Conservation (phyloP, 306 rosid species). For the Neltuma alba region DNA sequence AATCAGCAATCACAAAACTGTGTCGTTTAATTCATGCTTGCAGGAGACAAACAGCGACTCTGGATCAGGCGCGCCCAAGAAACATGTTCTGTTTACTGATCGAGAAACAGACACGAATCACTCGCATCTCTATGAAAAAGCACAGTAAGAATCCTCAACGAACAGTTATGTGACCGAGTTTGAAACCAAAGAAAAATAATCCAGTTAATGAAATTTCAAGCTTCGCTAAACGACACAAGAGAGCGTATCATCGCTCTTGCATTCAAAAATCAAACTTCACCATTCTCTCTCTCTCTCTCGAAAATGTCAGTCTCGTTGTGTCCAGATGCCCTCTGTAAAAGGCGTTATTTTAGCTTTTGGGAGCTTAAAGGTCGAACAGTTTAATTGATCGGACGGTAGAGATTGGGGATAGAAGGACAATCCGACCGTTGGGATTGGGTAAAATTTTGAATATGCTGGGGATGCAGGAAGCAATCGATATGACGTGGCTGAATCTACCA, state of each 20-base stretch:
- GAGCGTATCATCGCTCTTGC: constrained; percentile 36
- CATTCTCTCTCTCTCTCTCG: constrained; percentile 37
- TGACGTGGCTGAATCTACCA: constrained; percentile 44
- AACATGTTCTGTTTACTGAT: constrained; percentile 33
- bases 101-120: constrained; percentile 41
- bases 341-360: constrained; percentile 31
- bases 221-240: constrained; percentile 38
- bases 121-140: constrained; percentile 25
- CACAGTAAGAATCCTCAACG: constrained; percentile 35
- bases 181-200: constrained; percentile 21
- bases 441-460: constrained; percentile 56
- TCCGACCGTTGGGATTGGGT: constrained; percentile 71
- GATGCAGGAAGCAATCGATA: constrained; percentile 34
- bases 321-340: constrained; percentile 48
- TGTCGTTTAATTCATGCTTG: constrained; percentile 24
- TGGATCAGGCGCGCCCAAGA: constrained; percentile 44
- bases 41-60: constrained; percentile 34
- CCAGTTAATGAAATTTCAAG: constrained; percentile 8
- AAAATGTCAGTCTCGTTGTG: constrained; percentile 46
- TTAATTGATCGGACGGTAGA: constrained; percentile 49
- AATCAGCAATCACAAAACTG: constrained; percentile 51
- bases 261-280: constrained; percentile 70
- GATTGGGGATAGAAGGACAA: constrained; percentile 37
- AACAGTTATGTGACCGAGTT: constrained; percentile 31
- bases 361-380: constrained; percentile 44